Percentiles rank a stretch among this genome's conserved stretches.
Evolutionary conservation across 1,284 basidiomycete species (phyloP).

Genomic region (Fomitopsis betulina): DNA sequence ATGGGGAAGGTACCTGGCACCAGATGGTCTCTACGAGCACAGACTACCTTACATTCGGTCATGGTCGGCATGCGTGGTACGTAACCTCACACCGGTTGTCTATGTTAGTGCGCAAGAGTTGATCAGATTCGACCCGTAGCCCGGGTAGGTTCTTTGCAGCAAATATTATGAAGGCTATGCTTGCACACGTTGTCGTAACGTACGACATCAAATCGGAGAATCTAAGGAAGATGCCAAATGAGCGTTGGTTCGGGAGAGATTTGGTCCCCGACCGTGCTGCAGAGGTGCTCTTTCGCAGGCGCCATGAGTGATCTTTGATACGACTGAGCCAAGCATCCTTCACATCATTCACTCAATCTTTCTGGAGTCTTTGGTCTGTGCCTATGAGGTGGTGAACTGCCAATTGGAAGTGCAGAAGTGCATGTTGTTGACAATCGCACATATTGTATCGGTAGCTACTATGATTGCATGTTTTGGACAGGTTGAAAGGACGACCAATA

Average conservation of each 20-base stretch:
- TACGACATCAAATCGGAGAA: slow-evolving; percentile 38
- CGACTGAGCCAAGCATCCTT: no score
- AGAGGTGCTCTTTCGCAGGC: no score
- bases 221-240: slow-evolving; percentile 9
- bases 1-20: slow-evolving; percentile 13
- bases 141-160: slow-evolving; percentile 40
- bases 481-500: no score
- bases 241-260: neutral
- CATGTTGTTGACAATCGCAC: no score
- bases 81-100: neutral
- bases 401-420: no score
- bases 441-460: no score
- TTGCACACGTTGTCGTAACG: slow-evolving; percentile 34
- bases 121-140: slow-evolving; percentile 7
- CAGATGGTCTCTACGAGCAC: slow-evolving; percentile 18
- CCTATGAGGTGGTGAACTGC: no score
- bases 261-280: neutral
- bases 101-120: no score
- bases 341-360: no score
- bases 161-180: slow-evolving; percentile 36
- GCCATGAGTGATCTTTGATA: no score
- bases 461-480: no score
- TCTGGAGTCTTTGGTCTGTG: no score
- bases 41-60: slow-evolving; percentile 21
- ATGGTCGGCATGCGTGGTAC: slow-evolving; percentile 23